Evolutionary conservation across 2,329 filamentous ascomycete genomes (phyloP), one percentile per base, ranked within the genome.

Genomic region (Verticillium tricorpus): DNA sequence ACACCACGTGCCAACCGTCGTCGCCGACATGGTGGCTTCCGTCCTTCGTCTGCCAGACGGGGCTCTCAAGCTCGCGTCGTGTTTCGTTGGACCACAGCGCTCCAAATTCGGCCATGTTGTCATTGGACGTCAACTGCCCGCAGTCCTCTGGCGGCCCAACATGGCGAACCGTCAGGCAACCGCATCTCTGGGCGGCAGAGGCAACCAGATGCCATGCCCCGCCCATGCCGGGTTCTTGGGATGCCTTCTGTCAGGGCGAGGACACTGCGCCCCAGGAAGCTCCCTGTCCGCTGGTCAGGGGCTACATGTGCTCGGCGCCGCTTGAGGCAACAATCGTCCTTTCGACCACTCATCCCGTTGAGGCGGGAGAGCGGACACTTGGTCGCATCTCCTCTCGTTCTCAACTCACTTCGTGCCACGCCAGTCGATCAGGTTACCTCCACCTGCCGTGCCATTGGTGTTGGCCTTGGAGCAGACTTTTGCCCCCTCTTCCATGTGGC

Each of bases 81-180:
- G 11, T 35, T 25, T 52, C 32, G 61, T 63, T n/a, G 56, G 58
- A 57, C 50, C 32, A 39, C 28, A 19, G 37, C 32, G 32, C 52
- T 61, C 58, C 32, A 22, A 35, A 54, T 52, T 22, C 60, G 35
- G 28, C 22, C 58, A 54, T 32, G 9, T 32, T 65, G 37, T 57
- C 57, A 19, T 22, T 15, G 34, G 45, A 60, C 39, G 56, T 62
- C 35, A 32, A 12, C 9, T 22, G 11, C 19, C 45, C n/a, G n/a
- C 45, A 25, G 58, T 58, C 45, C 52, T 54, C 19, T 62, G 58
- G 60, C 62, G 60, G 62, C 63, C 63, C 63, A 64, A 65, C 57
- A 56, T 19, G 8, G 54, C 61, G 56, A 45, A 45, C 50, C 19
- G 12, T 65, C 40, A 63, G 63, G 62, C 62, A 57, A 52, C 62